These are phyloP conservation scores for Kewa caespitosa DNA, from an alignment of 179 eudicot genomes.

Conservation along the genomic window DNA sequence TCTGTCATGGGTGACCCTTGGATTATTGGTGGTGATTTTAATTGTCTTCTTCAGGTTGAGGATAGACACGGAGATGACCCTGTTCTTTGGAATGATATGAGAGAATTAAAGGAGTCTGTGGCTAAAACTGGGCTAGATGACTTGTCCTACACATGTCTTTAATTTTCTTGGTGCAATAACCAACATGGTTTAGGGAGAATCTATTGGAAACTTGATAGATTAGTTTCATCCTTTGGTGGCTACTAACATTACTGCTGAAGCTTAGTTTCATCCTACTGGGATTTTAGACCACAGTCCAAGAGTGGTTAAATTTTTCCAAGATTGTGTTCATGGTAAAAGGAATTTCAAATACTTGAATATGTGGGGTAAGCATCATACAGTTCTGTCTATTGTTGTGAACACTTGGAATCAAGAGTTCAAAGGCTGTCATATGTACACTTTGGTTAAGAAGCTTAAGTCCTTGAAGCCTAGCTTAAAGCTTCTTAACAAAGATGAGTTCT, in stretches of 20 bases:
- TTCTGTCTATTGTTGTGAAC: neutral
- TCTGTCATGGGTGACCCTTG: neutral
- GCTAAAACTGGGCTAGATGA: no score
- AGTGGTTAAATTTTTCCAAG: neutral
- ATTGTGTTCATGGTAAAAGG: neutral
- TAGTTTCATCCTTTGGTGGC: no score
- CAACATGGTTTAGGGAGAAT: no score
- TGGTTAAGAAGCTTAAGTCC: neutral
- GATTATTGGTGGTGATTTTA: neutral
- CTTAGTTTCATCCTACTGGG: neutral
- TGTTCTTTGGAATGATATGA: neutral
- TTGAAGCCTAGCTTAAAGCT: neutral
- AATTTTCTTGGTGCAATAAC: no score
- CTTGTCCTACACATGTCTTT: no score
- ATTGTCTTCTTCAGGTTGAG: neutral
- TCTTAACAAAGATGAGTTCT: neutral
- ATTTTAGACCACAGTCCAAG: neutral
- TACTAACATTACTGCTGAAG: neutral
- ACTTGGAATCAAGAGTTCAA: neutral
- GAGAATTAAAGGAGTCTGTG: neutral
- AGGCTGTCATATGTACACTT: neutral
- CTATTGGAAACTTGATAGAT: no score
- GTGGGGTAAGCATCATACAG: neutral
- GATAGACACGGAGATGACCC: neutral
- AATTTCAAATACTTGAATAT: neutral